A percentile compares a stretch with the other conserved stretches of the same genome.
Conservation (phyloP, 2,329 filamentous ascomycete species). For the Exutisphaerella laricina region DNA sequence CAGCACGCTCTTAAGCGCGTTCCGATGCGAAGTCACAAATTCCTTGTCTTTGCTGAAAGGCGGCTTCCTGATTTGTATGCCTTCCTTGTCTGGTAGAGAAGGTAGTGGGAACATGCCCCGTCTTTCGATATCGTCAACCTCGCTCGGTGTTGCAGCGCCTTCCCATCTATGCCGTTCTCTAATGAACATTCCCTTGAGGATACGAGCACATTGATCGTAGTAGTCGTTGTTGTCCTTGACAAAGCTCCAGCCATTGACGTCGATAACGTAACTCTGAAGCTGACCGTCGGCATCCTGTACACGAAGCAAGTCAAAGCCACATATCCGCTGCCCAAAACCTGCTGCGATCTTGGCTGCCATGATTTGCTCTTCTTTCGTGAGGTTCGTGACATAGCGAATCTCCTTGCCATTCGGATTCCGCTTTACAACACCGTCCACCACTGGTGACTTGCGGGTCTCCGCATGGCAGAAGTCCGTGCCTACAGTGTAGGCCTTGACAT, state of each 20-base stretch:
- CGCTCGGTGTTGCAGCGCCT: slow-evolving; percentile 33
- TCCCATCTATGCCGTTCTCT: slow-evolving; percentile 63
- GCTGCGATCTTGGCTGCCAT: slow-evolving; percentile 87
- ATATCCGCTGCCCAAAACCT: slow-evolving; percentile 90
- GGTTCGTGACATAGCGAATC: slow-evolving; percentile 84
- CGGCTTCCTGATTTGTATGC: slow-evolving; percentile 30
- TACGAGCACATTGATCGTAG: slow-evolving; percentile 83
- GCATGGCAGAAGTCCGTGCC: slow-evolving; percentile 90
- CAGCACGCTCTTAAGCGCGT: slow-evolving; percentile 53
- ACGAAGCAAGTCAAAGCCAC: slow-evolving; percentile 88
- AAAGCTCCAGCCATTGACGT: slow-evolving; percentile 99
- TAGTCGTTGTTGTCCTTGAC: slow-evolving; percentile 99
- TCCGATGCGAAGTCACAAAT: slow-evolving; percentile 33
- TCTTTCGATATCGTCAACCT: slow-evolving; percentile 21
- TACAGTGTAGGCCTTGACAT: slow-evolving; percentile 98
- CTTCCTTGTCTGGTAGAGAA: slow-evolving; percentile 13
- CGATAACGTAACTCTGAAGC: slow-evolving; percentile 85
- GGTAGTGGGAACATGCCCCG: slow-evolving; percentile 10
- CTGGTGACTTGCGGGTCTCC: slow-evolving; percentile 93
- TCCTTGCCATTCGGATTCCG: slow-evolving; percentile 98
- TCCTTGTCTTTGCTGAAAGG: slow-evolving; percentile 25
- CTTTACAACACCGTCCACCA: slow-evolving; percentile 91
- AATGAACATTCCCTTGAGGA: slow-evolving; percentile 82
- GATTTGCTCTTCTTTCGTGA: slow-evolving; percentile 72
- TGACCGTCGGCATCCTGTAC: slow-evolving; percentile 55